phyloP scores from a whole-genome alignment of 495 filamentous ascomycete genomes.

The Mytilinidion resinicola region DNA sequence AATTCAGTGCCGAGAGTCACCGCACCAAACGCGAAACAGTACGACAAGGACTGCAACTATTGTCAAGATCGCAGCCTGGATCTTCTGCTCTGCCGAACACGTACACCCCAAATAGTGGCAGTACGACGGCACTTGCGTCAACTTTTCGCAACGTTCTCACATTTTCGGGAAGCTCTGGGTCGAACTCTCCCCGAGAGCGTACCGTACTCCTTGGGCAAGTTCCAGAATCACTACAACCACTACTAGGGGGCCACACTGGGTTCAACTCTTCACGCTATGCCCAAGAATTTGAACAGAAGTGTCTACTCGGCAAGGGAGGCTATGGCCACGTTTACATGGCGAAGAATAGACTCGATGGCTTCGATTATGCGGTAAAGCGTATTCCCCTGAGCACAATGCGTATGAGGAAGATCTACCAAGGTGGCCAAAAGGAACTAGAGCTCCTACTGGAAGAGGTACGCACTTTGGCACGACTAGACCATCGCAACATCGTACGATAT shows the following conservation, averaged over 20 bases:
- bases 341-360: conserved; percentile 33
- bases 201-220: not conserved
- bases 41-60: not conserved
- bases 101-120: not conserved
- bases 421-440: conserved; percentile 30
- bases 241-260: conserved; percentile 15
- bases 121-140: not conserved
- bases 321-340: conserved; percentile 41
- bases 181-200: not conserved
- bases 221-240: conserved; percentile 2
- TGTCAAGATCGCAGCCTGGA: not conserved
- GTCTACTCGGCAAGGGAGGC: conserved; percentile 39
- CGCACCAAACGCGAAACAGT: not conserved
- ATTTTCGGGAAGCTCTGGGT: not conserved
- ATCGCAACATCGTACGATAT: conserved; percentile 39
- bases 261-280: conserved; percentile 26
- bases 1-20: not conserved
- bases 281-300: conserved; percentile 32
- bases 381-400: conserved; percentile 31
- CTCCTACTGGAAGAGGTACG: conserved; percentile 36
- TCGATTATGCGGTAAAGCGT: conserved; percentile 42
- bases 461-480: conserved; percentile 32
- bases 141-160: not conserved
- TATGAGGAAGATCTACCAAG: conserved; percentile 25
- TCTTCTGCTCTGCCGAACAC: not conserved